These are phyloP conservation scores for Fusarium tricinctum DNA, from an alignment of 2,329 filamentous ascomycete genomes.

Conservation along the genomic window DNA sequence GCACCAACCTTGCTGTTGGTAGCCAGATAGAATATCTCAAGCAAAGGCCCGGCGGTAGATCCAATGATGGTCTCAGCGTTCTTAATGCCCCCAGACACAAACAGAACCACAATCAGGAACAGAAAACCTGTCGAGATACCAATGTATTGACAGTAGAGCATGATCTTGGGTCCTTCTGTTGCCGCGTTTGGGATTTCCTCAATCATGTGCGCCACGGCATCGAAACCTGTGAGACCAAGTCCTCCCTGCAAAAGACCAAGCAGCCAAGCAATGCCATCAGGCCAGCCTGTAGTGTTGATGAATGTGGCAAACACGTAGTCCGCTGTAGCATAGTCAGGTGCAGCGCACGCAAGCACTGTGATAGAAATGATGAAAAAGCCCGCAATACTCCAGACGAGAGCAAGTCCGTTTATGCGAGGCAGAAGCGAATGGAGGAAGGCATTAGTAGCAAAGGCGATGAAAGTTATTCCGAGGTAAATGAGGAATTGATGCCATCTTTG, in stretches of 20 bases:
- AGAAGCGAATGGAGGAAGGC: slow-evolving; percentile 52
- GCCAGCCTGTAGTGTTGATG: slow-evolving; percentile 53
- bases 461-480: slow-evolving; percentile 54
- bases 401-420: slow-evolving; percentile 69
- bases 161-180: slow-evolving; percentile 52
- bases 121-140: slow-evolving; percentile 73
- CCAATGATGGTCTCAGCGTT: slow-evolving; percentile 61
- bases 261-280: slow-evolving; percentile 54
- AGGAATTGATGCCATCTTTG: slow-evolving; percentile 79
- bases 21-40: slow-evolving; percentile 74
- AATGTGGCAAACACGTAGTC: slow-evolving; percentile 53
- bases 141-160: slow-evolving; percentile 71
- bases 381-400: slow-evolving; percentile 77
- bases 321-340: slow-evolving; percentile 67
- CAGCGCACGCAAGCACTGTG: slow-evolving; percentile 74
- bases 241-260: slow-evolving; percentile 53
- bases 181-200: slow-evolving; percentile 54
- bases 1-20: slow-evolving; percentile 73
- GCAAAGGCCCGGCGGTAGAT: slow-evolving; percentile 68
- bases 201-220: slow-evolving; percentile 56
- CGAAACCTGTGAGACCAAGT: slow-evolving; percentile 53
- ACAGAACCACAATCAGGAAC: slow-evolving; percentile 74
- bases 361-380: slow-evolving; percentile 79
- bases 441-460: slow-evolving; percentile 51
- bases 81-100: slow-evolving; percentile 71